Percentiles rank a stretch among this genome's conserved stretches.
These are phyloP conservation scores for Suillus discolor DNA, from an alignment of 768 basidiomycete species.

Conservation along the genomic window DNA sequence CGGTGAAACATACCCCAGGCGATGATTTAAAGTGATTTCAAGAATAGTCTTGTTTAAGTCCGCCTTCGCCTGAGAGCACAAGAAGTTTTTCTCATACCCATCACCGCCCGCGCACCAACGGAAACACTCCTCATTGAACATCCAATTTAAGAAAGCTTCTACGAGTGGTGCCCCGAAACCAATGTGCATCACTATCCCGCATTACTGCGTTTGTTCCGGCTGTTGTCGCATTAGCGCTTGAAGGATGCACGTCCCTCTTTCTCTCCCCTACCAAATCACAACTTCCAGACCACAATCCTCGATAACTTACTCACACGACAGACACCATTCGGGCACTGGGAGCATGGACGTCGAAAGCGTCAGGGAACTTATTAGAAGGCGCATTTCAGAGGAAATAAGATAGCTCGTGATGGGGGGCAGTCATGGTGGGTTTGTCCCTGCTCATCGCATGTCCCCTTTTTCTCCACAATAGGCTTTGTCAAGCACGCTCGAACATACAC, in stretches of 20 bases:
- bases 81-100: constrained; percentile 44
- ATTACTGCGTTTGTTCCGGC: constrained; percentile 51
- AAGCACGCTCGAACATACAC: background rate
- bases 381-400: constrained; percentile 52
- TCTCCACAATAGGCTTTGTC: background rate
- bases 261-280: background rate
- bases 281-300: background rate
- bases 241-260: constrained; percentile 55
- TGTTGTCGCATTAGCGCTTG: constrained; percentile 47
- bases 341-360: constrained; percentile 61
- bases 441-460: constrained; percentile 41
- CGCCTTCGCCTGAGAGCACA: no score
- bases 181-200: constrained; percentile 55
- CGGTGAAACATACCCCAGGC: no score
- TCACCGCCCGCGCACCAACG: constrained; percentile 50
- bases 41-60: no score
- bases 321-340: constrained; percentile 68
- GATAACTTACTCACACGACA: constrained; percentile 20
- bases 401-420: constrained; percentile 65
- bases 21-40: no score
- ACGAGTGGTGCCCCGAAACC: constrained; percentile 24
- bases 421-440: constrained; percentile 68
- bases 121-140: constrained; percentile 59
- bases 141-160: constrained; percentile 34
- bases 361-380: constrained; percentile 49